Base-by-base conservation (phyloP, 2,329 filamentous ascomycete genomes). In the Colletotrichum tropicale region DNA sequence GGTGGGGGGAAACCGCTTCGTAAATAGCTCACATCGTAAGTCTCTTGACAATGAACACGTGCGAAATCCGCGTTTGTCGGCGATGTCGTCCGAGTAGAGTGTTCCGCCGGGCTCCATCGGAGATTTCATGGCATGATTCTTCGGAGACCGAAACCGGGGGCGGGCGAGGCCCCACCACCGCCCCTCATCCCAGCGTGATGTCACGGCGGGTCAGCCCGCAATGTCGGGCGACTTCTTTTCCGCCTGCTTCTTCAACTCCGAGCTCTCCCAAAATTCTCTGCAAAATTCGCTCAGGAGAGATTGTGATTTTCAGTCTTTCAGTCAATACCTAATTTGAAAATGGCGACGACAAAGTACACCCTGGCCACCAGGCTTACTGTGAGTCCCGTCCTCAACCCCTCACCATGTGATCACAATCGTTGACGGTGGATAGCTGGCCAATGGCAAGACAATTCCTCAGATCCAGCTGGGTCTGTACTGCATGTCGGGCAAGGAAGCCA, bases 391-490 rank as follows among this genome's bases (percentile, higher is more conserved):
- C 12, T 36, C 56, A 7, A 15, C n/a, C 4, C 32, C n/a, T 34
- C 15, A 12, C 3, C 66, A 26, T 28, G 3, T 10, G 26, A 56
- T 68, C 7, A 24, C 72, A 2, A 21, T 16, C 4, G 2, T 30
- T 66, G 67, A 75, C 34, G 13, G 26, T 8, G 3, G 3, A 12
- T 77, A 92, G 87, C 89, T 94, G 71, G 84, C 90, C 79, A 94
- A 94, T 87, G 92, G 92, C 81, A 85, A 90, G 71, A 87, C 87
- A 16, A 95, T 95, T 84, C 94, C 94, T 16, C 91, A 90, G 79
- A 91, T 95, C 78, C 94, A 95, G 78, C 89, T 95, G 2, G 94
- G 94, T 6, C 91, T 95, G 13, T 96, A 95, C 84, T 88, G 93
- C 85, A 94, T 94, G 83, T 90, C 89, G 5, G 91, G 93, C 2